Evolutionary conservation across 495 filamentous ascomycete genomes (phyloP).

Genomic region (Penicillium atrosanguineum): DNA sequence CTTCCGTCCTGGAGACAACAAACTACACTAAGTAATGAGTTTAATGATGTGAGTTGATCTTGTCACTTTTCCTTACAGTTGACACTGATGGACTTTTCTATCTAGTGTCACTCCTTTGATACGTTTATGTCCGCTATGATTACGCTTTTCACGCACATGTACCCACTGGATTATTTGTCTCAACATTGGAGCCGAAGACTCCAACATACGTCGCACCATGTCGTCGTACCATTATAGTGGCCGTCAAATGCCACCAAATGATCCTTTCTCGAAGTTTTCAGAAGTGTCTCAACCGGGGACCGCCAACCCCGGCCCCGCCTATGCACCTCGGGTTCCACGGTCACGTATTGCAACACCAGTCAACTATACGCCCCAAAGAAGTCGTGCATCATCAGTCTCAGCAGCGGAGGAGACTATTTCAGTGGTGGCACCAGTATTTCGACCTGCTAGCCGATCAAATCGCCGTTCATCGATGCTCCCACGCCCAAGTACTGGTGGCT

Average conservation of each 20-base stretch:
- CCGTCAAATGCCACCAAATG: conserved; percentile 33
- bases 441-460: conserved; percentile 21
- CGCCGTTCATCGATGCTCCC: conserved; percentile 31
- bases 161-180: conserved; percentile 27
- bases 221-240: conserved; percentile 39
- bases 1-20: conserved; percentile 8
- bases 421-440: conserved; percentile 19
- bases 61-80: not conserved
- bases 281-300: conserved; percentile 25
- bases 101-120: conserved; percentile 2
- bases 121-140: conserved; percentile 33
- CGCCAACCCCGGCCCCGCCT: conserved; percentile 12
- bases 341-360: conserved; percentile 31
- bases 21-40: conserved; percentile 9
- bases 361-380: conserved; percentile 22
- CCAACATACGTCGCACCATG: conserved; percentile 32
- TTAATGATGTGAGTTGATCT: conserved; percentile 2
- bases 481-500: conserved; percentile 26
- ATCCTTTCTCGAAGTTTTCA: conserved; percentile 23
- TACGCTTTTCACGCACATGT: conserved; percentile 23
- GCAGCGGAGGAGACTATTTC: conserved; percentile 26
- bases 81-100: conserved; percentile 6
- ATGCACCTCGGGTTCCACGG: conserved; percentile 18
- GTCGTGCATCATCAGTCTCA: conserved; percentile 31
- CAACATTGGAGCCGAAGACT: conserved; percentile 28